Percentiles rank a stretch among this genome's conserved stretches.
Conservation (phyloP, 495 filamentous ascomycete genomes). For the Penicillium daleae region DNA sequence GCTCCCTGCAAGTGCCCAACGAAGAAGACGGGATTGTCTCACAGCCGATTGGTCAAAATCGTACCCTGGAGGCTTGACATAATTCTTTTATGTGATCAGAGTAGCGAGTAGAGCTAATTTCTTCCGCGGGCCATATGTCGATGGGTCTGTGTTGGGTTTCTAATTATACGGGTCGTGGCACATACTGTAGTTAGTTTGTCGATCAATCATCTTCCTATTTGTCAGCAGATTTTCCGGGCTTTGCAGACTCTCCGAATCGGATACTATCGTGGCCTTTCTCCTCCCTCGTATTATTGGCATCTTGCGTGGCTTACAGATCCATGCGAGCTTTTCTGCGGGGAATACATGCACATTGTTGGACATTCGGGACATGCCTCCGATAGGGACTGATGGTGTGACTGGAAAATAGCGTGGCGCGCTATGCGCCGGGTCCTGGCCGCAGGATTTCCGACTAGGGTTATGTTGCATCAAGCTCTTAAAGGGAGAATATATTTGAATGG, state of each 20-base stretch:
- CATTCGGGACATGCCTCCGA: background rate
- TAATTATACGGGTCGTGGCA: background rate
- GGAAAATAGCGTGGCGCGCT: constrained; percentile 5
- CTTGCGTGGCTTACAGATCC: constrained; percentile 16
- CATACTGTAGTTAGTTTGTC: no score
- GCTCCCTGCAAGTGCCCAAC: background rate
- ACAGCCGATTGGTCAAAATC: constrained; percentile 12
- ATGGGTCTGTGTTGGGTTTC: background rate
- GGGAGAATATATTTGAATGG: no score
- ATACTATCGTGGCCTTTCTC: background rate
- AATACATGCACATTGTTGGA: background rate
- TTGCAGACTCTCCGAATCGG: background rate
- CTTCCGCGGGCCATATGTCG: background rate
- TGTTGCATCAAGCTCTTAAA: no score
- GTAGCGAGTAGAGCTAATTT: background rate
- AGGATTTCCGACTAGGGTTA: background rate
- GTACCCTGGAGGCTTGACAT: background rate
- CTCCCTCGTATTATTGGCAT: constrained; percentile 6
- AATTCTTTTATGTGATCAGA: background rate
- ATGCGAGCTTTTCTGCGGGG: constrained; percentile 3
- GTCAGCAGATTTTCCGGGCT: background rate
- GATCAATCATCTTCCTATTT: background rate
- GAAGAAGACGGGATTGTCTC: background rate
- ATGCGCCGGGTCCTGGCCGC: constrained; percentile 13
- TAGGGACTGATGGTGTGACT: background rate